Evolutionary conservation across 139 green algal genomes (phyloP).

Genomic region (Tetraselmis chui): DNA sequence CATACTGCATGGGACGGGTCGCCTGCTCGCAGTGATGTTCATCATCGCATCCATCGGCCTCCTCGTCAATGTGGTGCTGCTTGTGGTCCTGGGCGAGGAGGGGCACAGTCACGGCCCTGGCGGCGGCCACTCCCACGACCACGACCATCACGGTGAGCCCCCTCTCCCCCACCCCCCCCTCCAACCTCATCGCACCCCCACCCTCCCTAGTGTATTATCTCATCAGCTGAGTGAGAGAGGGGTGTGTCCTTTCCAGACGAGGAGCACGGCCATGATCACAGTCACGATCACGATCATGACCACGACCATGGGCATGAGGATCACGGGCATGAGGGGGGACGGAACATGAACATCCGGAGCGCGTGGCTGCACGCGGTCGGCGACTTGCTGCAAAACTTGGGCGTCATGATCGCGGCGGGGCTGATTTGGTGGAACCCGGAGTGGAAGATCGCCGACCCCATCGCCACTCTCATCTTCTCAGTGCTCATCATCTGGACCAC

Average conservation of each 20-base stretch:
- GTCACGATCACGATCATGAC: conserved; percentile 4
- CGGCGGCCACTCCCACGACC: conserved; percentile 26
- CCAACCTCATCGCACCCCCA: conserved; percentile 17
- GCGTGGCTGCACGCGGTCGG: conserved; percentile 87
- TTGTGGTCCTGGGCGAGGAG: conserved; percentile 49
- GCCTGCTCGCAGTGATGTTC: conserved; percentile 83
- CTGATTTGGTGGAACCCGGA: conserved; percentile 79
- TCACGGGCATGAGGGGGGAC: conserved; percentile 14
- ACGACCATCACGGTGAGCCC: conserved; percentile 18
- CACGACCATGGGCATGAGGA: conserved; percentile 8
- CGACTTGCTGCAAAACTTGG: conserved; percentile 85
- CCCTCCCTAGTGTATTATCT: no score
- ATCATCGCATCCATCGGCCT: conserved; percentile 70
- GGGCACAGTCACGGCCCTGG: conserved; percentile 25
- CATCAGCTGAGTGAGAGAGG: no score
- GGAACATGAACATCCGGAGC: conserved; percentile 65
- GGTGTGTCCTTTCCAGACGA: conserved; percentile 7
- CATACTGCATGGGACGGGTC: no score
- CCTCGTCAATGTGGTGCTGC: conserved; percentile 68
- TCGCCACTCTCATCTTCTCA: conserved; percentile 93
- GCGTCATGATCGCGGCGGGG: conserved; percentile 72
- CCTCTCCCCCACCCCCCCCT: conserved; percentile 16
- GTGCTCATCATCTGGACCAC: conserved; percentile 83
- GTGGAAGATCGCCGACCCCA: conserved; percentile 56
- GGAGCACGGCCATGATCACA: conserved; percentile 19